Evolutionary conservation across 805 yeast species (phyloP).

Genomic region (Hanseniaspora guilliermondii): DNA sequence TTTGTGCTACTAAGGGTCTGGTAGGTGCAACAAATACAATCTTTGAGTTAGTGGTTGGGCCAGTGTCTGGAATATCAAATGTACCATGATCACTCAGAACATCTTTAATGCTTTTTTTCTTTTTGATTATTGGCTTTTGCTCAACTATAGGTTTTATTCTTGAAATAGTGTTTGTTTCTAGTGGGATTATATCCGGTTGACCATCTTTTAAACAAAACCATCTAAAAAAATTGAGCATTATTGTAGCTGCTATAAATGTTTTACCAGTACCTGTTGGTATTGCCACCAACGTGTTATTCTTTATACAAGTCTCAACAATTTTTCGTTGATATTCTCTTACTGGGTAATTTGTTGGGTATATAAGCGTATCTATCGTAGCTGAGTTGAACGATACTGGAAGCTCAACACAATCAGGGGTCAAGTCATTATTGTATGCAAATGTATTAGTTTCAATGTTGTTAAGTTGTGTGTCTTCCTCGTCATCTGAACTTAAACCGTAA

Average conservation of each 20-base stretch:
- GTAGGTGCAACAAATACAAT: conserved; percentile 95
- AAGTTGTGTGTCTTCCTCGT: not conserved
- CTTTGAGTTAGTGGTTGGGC: conserved; percentile 35
- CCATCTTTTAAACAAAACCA: conserved; percentile 40
- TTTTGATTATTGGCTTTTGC: not conserved
- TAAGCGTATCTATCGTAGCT: conserved; percentile 30
- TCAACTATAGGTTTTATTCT: not conserved
- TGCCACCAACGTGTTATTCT: conserved; percentile 69
- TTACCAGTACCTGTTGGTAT: conserved; percentile 96
- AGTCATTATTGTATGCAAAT: not conserved
- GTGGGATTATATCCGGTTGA: not conserved
- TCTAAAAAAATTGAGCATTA: conserved; percentile 75
- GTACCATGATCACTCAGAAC: not conserved
- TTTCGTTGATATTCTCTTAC: conserved; percentile 80
- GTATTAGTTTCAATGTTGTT: not conserved
- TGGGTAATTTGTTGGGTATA: conserved; percentile 78
- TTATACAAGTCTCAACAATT: conserved; percentile 61
- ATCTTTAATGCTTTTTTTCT: conserved; percentile 9
- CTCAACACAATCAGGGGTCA: not conserved
- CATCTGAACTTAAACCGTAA: conserved; percentile 2
- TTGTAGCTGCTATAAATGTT: conserved; percentile 88
- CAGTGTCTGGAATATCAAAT: conserved; percentile 27
- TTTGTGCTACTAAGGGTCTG: conserved; percentile 90
- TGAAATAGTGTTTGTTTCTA: not conserved
- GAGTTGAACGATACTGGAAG: conserved; percentile 8